Conservation (phyloP, 148 eudicot genomes). For the Rhododendron williamsianum region DNA sequence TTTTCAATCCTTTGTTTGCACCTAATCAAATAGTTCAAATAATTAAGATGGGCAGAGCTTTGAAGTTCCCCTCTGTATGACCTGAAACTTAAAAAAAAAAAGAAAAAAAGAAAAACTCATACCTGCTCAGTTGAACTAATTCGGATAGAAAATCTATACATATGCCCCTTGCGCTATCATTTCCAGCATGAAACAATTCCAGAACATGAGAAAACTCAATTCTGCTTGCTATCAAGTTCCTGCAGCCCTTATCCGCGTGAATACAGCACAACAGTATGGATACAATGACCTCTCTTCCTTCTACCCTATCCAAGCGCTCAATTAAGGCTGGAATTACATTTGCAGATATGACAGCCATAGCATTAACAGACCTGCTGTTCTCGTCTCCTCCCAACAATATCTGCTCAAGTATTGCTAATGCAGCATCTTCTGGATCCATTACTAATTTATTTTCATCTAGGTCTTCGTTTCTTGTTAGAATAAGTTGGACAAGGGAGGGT, state of each 20-base stretch:
- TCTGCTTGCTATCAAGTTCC: constrained; percentile 40
- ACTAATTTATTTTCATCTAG: constrained; percentile 21
- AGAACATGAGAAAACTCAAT: constrained; percentile 47
- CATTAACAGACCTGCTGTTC: constrained; percentile 23
- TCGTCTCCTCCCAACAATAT: constrained; percentile 44
- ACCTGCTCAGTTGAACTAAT: constrained; percentile 49
- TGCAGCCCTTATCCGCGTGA: constrained; percentile 35
- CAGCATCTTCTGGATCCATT: constrained; percentile 45
- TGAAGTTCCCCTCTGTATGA: neutral
- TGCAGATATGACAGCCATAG: constrained; percentile 28
- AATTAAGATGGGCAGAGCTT: neutral
- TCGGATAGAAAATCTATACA: constrained; percentile 49
- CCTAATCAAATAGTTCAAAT: neutral
- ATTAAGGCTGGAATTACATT: constrained; percentile 37
- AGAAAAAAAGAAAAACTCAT: neutral
- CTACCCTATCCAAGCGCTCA: constrained; percentile 27
- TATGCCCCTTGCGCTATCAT: constrained; percentile 31
- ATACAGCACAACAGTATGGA: constrained; percentile 40
- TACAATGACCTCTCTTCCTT: constrained; percentile 30
- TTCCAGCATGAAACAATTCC: constrained; percentile 51
- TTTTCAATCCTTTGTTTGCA: neutral
- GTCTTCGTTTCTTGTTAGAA: constrained; percentile 28
- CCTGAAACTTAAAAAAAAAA: neutral
- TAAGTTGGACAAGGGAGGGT: constrained; percentile 30
- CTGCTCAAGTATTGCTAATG: constrained; percentile 39